Evolutionary conservation across 768 basidiomycete species (phyloP), one percentile per base, ranked within the genome.

Genomic region (Tulasnella sp.): DNA sequence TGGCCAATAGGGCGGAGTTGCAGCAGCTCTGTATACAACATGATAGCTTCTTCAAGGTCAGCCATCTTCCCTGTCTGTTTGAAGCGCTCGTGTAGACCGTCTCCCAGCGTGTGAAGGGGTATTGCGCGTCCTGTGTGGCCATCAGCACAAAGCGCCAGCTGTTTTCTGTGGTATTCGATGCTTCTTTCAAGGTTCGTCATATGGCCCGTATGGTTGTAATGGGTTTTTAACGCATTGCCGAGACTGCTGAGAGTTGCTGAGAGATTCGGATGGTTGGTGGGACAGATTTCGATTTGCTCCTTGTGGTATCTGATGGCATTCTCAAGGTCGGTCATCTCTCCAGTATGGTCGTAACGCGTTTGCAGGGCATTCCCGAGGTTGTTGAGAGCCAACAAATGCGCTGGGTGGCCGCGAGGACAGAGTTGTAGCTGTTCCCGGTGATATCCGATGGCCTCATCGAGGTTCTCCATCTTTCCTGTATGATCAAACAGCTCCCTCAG

Each of bases 391-490:
- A 25, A 34, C n/a, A 44, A 7, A 45, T 22, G 30, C 44, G 34
- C 52, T 34, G 59, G 60, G 31, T 62, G 4, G 12, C 48, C 60
- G 8, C 31, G 3, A 2, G 59, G 38, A 5, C 12, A 41, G 17
- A 62, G 46, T 17, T 2, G n/a, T 1, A 62, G 2, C 9, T 38
- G 60, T 30, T 61, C 38, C n/a, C 46, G n/a, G 11, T 46, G 24
- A 55, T 43, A 21, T 38, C 4, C 1, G 44, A 61, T 45, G n/a
- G 60, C 59, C 29, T 62, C 34, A 21, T 62, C 46, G 30, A 62
- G 17, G 24, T 62, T 42, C 19, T 1, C 21, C 19, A 62, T 2
- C 8, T 62, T 34, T 22, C 60, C 60, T 4, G 29, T 38, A n/a
- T 38, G 4, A 8, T 61, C 43, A 54, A 50, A 62, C 21, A 43